A percentile compares a stretch with the other conserved stretches of the same genome.
Evolutionary conservation across 306 rosid genomes (phyloP).

Genomic region (Chamaecrista fasciculata): DNA sequence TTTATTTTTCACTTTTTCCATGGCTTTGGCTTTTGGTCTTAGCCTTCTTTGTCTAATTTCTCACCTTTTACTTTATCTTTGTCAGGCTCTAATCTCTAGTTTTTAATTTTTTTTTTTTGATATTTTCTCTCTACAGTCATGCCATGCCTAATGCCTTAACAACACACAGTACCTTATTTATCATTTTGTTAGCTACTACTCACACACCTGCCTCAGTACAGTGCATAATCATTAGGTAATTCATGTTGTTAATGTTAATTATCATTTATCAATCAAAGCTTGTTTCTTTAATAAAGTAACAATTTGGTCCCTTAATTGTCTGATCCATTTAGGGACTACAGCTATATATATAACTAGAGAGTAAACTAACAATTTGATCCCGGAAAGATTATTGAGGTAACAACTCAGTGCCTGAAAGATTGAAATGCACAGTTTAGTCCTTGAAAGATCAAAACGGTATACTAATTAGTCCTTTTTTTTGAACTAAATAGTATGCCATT

Average conservation of each 20-base stretch:
- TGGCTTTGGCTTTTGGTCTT: constrained; percentile 60
- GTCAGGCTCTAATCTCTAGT: constrained; percentile 58
- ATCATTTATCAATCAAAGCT: constrained; percentile 1
- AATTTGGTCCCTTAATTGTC: too few relatives aligned
- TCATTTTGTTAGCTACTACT: constrained; percentile 42
- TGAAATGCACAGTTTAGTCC: too few relatives aligned
- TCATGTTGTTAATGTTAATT: too few relatives aligned
- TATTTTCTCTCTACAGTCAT: constrained; percentile 41
- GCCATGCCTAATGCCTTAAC: constrained; percentile 44
- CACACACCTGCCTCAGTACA: constrained; percentile 40
- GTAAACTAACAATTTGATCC: too few relatives aligned
- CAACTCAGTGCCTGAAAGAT: too few relatives aligned
- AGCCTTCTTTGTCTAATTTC: constrained; percentile 57
- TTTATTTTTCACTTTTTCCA: constrained; percentile 44
- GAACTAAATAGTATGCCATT: too few relatives aligned
- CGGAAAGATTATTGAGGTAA: too few relatives aligned
- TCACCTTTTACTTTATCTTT: constrained; percentile 44
- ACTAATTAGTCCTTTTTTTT: too few relatives aligned
- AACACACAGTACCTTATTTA: constrained; percentile 55
- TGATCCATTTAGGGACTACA: too few relatives aligned
- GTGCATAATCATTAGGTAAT: constrained; percentile 47
- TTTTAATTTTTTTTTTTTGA: too few relatives aligned
- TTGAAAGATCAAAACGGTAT: too few relatives aligned
- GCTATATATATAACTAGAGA: too few relatives aligned
- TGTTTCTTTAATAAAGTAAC: constrained; percentile 2